phyloP scores from a whole-genome alignment of 306 rosid genomes.

The Chamaecrista fasciculata region DNA sequence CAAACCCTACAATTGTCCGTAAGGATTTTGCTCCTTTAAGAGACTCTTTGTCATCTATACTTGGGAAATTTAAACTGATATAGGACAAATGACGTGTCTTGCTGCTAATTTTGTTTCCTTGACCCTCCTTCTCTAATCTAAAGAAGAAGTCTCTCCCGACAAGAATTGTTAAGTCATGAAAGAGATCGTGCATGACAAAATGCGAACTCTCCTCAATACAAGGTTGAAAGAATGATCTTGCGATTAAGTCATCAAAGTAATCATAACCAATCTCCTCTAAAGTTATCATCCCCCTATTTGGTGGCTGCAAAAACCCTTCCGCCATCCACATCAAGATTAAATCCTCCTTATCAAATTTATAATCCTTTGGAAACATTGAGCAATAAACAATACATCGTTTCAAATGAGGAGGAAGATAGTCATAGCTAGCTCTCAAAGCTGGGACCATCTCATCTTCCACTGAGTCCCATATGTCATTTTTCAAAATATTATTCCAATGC shows the following conservation, averaged over 20 bases:
- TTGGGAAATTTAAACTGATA: background rate
- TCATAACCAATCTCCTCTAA: conserved; percentile 14
- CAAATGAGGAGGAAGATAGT: background rate
- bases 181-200: conserved; percentile 14
- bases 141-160: conserved; percentile 5
- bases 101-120: background rate
- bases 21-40: background rate
- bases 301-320: background rate
- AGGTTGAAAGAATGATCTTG: conserved; percentile 3
- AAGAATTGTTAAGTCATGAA: background rate
- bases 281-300: background rate
- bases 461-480: background rate
- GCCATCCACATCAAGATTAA: conserved; percentile 23
- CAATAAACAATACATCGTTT: conserved; percentile 24
- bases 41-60: background rate
- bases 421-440: background rate
- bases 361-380: background rate
- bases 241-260: background rate
- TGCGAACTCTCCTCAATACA: accelerated
- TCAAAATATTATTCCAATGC: background rate
- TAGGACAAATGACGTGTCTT: conserved; percentile 19
- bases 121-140: background rate
- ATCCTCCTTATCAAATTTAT: background rate
- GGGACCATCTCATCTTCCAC: background rate
- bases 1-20: conserved; percentile 8